phyloP scores from a whole-genome alignment of 345 rosid species.

The Iberis pinnata region DNA sequence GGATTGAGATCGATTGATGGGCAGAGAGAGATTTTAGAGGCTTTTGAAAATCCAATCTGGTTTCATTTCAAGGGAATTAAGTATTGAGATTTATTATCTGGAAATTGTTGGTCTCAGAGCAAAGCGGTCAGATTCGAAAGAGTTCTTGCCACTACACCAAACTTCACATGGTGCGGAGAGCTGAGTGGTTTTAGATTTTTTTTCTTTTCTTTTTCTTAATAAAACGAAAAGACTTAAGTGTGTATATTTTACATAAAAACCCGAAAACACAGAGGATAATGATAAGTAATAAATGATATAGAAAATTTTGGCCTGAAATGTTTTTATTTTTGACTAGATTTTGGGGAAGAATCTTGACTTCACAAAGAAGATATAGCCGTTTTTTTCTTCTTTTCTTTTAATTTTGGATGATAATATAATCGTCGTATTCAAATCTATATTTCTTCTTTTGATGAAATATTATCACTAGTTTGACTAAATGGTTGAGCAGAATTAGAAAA shows the following conservation, averaged over 20 bases:
- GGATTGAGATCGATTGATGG: slow-evolving; percentile 5
- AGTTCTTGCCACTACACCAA: slow-evolving; percentile 32
- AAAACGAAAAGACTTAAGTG: too few relatives aligned
- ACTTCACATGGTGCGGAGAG: slow-evolving; percentile 35
- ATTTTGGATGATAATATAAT: not conserved
- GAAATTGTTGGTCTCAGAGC: slow-evolving; percentile 11
- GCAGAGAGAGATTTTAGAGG: slow-evolving; percentile 1
- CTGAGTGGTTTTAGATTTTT: slow-evolving; percentile 25
- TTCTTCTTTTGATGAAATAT: not conserved
- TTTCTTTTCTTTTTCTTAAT: too few relatives aligned
- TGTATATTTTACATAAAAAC: slow-evolving; percentile 5
- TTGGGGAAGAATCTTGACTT: slow-evolving; percentile 24
- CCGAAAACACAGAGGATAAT: slow-evolving; percentile 10
- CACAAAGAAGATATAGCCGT: slow-evolving; percentile 12
- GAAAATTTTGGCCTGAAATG: slow-evolving; percentile 2
- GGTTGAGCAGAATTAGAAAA: not conserved
- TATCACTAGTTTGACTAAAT: slow-evolving; percentile 1
- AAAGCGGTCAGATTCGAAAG: slow-evolving; percentile 28
- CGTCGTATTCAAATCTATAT: slow-evolving; percentile 9
- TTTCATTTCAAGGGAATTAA: slow-evolving; percentile 3
- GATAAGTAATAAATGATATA: slow-evolving; percentile 26
- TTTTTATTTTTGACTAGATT: not conserved
- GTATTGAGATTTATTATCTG: not conserved
- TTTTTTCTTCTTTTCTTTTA: slow-evolving; percentile 2
- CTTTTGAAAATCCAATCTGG: slow-evolving; percentile 15